A percentile compares a stretch with the other conserved stretches of the same genome.
These are phyloP conservation scores for Uronychia setigera DNA, from an alignment of 73 alveolate species.

Conservation along the genomic window DNA sequence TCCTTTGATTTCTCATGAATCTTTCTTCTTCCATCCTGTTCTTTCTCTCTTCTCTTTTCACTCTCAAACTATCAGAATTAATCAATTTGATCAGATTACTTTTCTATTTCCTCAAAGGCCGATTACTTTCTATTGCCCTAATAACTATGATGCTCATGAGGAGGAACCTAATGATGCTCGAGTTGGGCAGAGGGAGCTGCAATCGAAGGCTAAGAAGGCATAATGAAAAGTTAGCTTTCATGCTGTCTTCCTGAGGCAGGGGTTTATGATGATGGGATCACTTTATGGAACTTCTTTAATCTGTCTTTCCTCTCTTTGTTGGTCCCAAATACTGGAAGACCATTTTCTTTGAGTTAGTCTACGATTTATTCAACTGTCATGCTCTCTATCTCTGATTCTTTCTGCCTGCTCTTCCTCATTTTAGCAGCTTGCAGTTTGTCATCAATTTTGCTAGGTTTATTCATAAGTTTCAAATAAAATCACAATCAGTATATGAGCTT, in stretches of 20 bases:
- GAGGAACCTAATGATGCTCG: too few relatives aligned
- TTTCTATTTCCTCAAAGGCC: conserved; percentile 82
- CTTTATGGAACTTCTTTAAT: conserved; percentile 79
- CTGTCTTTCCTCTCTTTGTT: conserved; percentile 84
- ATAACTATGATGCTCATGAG: too few relatives aligned
- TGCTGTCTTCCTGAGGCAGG: conserved; percentile 14
- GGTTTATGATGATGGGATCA: neutral
- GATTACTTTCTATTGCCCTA: conserved; percentile 71
- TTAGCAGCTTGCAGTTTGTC: conserved; percentile 51
- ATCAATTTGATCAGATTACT: neutral
- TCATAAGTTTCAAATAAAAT: too few relatives aligned
- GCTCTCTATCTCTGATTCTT: conserved; percentile 62
- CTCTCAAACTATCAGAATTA: conserved; percentile 36
- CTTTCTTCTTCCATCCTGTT: conserved; percentile 86
- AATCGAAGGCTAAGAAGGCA: too few relatives aligned
- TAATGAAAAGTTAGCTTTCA: too few relatives aligned
- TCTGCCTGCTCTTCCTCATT: conserved; percentile 45
- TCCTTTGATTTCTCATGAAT: conserved; percentile 65
- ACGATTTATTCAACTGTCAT: conserved; percentile 65
- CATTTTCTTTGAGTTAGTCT: conserved; percentile 70
- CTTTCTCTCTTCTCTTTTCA: conserved; percentile 86
- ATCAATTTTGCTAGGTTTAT: too few relatives aligned
- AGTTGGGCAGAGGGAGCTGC: too few relatives aligned
- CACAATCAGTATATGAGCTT: too few relatives aligned
- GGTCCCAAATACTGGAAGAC: conserved; percentile 89